Conservation (phyloP, 192 early-diverging fungal genomes). For the Dissophora ornata region DNA sequence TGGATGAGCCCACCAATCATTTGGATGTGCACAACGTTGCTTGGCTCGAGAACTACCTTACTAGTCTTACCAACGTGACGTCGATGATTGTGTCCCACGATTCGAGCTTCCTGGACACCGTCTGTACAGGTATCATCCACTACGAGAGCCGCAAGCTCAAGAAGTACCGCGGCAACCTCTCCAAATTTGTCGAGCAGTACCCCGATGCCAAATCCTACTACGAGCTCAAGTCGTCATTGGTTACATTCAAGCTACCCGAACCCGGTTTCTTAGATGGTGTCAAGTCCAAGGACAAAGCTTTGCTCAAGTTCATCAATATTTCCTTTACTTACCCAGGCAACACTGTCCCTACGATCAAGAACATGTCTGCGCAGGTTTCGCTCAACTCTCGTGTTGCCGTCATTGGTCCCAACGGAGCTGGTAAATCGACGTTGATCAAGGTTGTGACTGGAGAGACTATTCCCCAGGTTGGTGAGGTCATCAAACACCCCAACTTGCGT, state of each 20-base stretch:
- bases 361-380: slow-evolving; percentile 74
- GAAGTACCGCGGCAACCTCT: slow-evolving; percentile 79
- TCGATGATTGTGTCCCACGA: slow-evolving; percentile 91
- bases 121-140: slow-evolving; percentile 87
- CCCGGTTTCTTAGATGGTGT: slow-evolving; percentile 81
- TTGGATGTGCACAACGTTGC: slow-evolving; percentile 75
- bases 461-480: slow-evolving; percentile 76
- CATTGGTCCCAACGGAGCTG: slow-evolving; percentile 69
- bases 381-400: slow-evolving; percentile 82
- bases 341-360: slow-evolving; percentile 64
- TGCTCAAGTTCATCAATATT: slow-evolving; percentile 75
- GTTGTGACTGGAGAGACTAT: slow-evolving; percentile 83
- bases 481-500: slow-evolving; percentile 86
- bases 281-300: slow-evolving; percentile 76
- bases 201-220: slow-evolving; percentile 87
- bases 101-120: slow-evolving; percentile 83
- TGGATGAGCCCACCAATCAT: slow-evolving; percentile 90
- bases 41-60: slow-evolving; percentile 78
- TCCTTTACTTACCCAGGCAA: slow-evolving; percentile 79
- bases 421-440: slow-evolving; percentile 65
- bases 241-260: slow-evolving; percentile 76
- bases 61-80: slow-evolving; percentile 75
- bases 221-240: slow-evolving; percentile 69
- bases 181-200: slow-evolving; percentile 80
- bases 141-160: slow-evolving; percentile 85